Evolutionary conservation across 768 basidiomycete genomes (phyloP).

Genomic region (Termitomyces sp.): DNA sequence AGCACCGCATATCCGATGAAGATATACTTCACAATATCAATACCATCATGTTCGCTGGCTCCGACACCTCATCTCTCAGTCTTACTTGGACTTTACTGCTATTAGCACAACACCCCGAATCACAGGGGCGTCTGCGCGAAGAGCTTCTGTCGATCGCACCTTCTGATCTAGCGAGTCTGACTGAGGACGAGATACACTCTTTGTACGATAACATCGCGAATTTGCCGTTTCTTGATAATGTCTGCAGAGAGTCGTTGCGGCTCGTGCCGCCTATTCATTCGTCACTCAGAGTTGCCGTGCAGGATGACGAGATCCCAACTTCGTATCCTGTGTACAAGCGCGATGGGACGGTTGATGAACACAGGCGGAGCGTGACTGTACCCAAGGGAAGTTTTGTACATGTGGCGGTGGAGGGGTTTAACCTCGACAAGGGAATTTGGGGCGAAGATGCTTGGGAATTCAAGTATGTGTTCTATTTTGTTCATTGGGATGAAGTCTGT

Average conservation of each 20-base stretch:
- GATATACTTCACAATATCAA: constrained; percentile 84
- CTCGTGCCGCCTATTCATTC: constrained; percentile 80
- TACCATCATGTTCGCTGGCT: constrained; percentile 88
- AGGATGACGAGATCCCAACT: constrained; percentile 74
- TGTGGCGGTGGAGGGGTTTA: constrained; percentile 75
- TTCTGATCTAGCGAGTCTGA: constrained; percentile 37
- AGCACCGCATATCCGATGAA: constrained; percentile 78
- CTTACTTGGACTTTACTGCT: constrained; percentile 82
- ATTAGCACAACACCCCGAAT: constrained; percentile 58
- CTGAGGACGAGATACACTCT: constrained; percentile 61
- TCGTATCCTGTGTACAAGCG: constrained; percentile 49
- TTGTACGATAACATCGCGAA: constrained; percentile 49
- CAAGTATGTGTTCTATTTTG: constrained; percentile 38
- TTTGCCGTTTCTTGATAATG: constrained; percentile 70
- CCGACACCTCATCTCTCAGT: constrained; percentile 79
- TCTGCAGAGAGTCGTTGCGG: constrained; percentile 68
- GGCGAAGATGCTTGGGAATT: constrained; percentile 80
- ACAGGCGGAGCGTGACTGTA: constrained; percentile 39
- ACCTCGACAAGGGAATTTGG: constrained; percentile 76
- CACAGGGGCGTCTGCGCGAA: constrained; percentile 65
- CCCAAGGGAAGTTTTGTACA: constrained; percentile 72
- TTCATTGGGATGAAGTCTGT: not conserved
- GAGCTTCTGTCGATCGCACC: constrained; percentile 54
- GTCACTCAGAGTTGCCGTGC: constrained; percentile 70
- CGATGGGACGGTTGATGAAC: constrained; percentile 39